phyloP scores from a whole-genome alignment of 129 eudicot genomes.

The Sambucus nigra region DNA sequence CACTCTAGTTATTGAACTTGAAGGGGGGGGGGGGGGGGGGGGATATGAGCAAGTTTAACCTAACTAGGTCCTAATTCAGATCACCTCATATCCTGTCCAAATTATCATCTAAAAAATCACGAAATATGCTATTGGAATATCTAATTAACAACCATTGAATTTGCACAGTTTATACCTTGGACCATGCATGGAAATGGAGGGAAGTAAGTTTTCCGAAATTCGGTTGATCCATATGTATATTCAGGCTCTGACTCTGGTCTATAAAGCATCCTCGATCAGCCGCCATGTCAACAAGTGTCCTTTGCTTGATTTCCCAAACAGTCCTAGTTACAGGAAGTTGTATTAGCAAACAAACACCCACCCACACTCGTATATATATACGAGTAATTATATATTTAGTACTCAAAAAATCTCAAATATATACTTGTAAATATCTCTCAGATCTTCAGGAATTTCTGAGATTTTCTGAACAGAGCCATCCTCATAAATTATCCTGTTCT shows the following conservation, averaged over 20 bases:
- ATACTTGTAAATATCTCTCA: constrained; percentile 74
- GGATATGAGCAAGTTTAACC: too few species aligned
- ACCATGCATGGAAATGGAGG: constrained; percentile 90
- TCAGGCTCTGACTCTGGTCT: constrained; percentile 93
- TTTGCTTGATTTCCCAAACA: constrained; percentile 97
- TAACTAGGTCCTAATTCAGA: too few species aligned
- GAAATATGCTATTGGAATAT: too few species aligned
- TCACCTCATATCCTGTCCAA: too few species aligned
- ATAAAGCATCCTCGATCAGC: constrained; percentile 95
- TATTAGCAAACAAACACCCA: too few species aligned
- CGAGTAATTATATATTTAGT: too few species aligned
- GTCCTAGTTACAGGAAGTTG: constrained; percentile 41
- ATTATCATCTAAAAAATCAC: too few species aligned
- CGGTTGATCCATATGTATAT: constrained; percentile 93
- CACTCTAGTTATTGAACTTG: too few species aligned
- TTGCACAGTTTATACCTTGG: constrained; percentile 68
- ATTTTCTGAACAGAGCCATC: constrained; percentile 90
- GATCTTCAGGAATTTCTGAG: constrained; percentile 60
- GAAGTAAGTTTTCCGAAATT: constrained; percentile 87
- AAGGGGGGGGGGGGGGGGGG: too few species aligned
- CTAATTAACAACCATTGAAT: too few species aligned
- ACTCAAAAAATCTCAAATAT: not conserved
- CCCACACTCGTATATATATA: too few species aligned
- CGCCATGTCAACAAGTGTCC: constrained; percentile 92
- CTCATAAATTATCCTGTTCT: constrained; percentile 77